Base-by-base conservation (phyloP, 139 green algal species). In the Marvania coccoides region DNA sequence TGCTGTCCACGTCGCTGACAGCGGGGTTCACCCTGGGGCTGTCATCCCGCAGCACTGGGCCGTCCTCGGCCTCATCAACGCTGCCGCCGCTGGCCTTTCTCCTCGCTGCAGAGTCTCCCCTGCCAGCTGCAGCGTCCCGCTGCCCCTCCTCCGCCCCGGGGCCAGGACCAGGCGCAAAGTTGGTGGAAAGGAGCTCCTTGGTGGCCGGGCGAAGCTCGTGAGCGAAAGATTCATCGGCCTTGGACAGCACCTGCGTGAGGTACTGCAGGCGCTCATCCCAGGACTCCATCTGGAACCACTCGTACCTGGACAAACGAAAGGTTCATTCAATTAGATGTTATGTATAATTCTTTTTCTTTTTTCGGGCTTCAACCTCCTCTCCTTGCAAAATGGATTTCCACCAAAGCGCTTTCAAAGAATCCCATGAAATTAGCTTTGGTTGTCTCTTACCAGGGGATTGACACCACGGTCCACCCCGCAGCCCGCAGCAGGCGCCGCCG, bases 391-490 rank as follows among this genome's bases (percentile, higher is more conserved):
- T 6, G 1, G 35, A 12, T 15, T 4, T 19, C 34, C n/a, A n/a
- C n/a, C n/a, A n/a, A n/a, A n/a, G n/a, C n/a, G n/a, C n/a, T n/a
- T n/a, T n/a, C n/a, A n/a, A n/a, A n/a, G n/a, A n/a, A n/a, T n/a
- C n/a, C n/a, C n/a, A n/a, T n/a, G n/a, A n/a, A n/a, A n/a, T n/a
- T n/a, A n/a, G n/a, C n/a, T n/a, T n/a, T n/a, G n/a, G 5, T 1
- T 2, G 5, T 24, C 37, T 24, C 54, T 14, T 39, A 71, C 64
- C 67, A 83, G 6, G 79, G 79, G n/a, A 85, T 67, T 31, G 33
- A 60, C 53, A 84, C 19, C 26, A 85, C 72, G 3, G 23, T 74
- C 79, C 79, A 85, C 9, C 76, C 76, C n/a, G 61, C 29, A 13
- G 64, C 72, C 4, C 46, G 61, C 30, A 85, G 56, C 35, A 81